Evolutionary conservation across 257 asterid species (phyloP), one percentile per base, ranked within the genome.

Genomic region (Rubia yunnanensis): DNA sequence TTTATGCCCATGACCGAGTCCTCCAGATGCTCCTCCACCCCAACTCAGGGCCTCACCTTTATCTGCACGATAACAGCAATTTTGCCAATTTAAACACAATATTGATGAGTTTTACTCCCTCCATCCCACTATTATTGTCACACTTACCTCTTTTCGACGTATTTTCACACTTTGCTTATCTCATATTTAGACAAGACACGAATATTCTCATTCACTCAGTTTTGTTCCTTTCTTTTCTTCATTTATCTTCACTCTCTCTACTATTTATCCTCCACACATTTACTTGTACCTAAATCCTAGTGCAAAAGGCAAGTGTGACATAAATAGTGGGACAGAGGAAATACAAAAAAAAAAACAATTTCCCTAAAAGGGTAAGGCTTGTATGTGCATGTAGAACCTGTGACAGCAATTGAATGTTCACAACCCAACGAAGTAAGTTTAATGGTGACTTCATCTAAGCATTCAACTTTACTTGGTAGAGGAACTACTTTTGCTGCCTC

Each of bases 21-120:
- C 83, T 70, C 99, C 99, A 18, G 88, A 83, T 68, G 86, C 92
- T 76, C 96, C 99, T 66, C 80, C 94, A 48, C 99, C 99, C 99
- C 99, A 92, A 78, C 97, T 92, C 84, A 92, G 83, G 64, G 84
- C 77, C 83, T 87, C 95, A 36, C 97, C 99, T 46, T 88, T 82
- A 78, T 79, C 99, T 92, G 87, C 70, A 56, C 28, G 65, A 50
- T 49, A 41, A 69, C 62, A 67, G 35, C 17, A 70, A 34, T 68
- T 26, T 15, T 22, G 31, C 57, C 63, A 54, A 32, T 69, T 20
- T 55, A 35, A 56, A 56, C 58, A 38, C 28, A 73, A 63, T 41
- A 38, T 22, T 66, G 53, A 22, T 10, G 17, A 61, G 58, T 30
- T 39, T 48, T 31, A 50, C 58, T 22, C 27, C 27, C 24, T 1